Evolutionary conservation across 192 early-diverging fungal genomes (phyloP), one percentile per base, ranked within the genome.

Genomic region (Backusella tuberculispora): DNA sequence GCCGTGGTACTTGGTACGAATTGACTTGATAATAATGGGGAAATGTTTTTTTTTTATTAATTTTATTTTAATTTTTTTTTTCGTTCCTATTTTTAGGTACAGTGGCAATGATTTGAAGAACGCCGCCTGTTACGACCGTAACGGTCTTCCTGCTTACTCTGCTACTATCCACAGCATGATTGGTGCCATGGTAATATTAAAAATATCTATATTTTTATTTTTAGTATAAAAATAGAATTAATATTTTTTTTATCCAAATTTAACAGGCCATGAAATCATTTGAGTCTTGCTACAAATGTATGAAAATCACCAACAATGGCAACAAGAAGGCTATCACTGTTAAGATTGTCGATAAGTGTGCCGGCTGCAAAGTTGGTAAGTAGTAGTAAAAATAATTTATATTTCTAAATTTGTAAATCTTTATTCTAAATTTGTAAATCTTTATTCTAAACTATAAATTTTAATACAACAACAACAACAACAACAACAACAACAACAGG

Each of bases 61-160:
- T 21, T 29, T 19, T 50, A 17, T 44, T 48, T 10, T 47, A 38
- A n/a, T 46, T 34, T 4, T 17, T 34, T 14, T 45, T 21, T 56
- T 56, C 24, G 48, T 24, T 56, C 21, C 50, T 56, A 67, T 37
- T 44, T 63, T 17, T 48, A 79, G 78, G 78, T 83, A 83, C 45
- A 43, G 48, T 63, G 82, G 78, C 21, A 56, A 74, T 24, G 78
- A 77, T 71, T 74, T 83, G 60, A 80, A 83, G 38, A 83, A 83
- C 50, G 75, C 82, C 42, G 82, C 78, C 21, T 83, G 82, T 47
- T 83, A 83, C 41, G 82, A 74, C 63, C 71, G 75, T 42, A 73
- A 75, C 41, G 79, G 79, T 72, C 64, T 83, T 34, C 71, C 72
- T 63, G 24, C 65, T 41, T 83, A 80, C 69, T 74, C 72, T 70